A percentile compares a stretch with the other conserved stretches of the same genome.
These are phyloP conservation scores for Brassica cretica DNA, from an alignment of 345 rosid species.

Conservation along the genomic window DNA sequence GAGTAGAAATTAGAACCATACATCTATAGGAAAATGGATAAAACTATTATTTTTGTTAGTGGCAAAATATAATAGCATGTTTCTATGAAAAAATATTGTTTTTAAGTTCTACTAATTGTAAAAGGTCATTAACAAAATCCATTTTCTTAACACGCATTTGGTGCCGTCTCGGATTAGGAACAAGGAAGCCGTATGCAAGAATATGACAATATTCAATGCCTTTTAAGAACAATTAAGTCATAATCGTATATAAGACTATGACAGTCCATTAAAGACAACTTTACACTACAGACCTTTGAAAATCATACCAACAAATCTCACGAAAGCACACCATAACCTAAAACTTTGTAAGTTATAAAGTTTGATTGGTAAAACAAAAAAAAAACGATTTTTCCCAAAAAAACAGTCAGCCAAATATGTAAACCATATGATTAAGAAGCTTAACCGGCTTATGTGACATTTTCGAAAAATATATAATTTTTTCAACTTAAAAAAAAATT, in stretches of 20 bases:
- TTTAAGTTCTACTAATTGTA: not conserved
- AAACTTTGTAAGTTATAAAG: not conserved
- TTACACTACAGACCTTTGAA: slow-evolving; percentile 18
- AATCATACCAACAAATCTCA: slow-evolving; percentile 27
- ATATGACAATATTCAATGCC: slow-evolving; percentile 24
- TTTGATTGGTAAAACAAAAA: not conserved
- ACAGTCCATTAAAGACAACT: slow-evolving; percentile 15
- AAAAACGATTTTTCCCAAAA: not conserved
- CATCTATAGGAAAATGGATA: not conserved
- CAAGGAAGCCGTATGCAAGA: slow-evolving; percentile 22
- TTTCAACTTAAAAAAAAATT: too few species aligned
- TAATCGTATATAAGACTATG: slow-evolving; percentile 16
- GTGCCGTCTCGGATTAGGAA: slow-evolving; percentile 21
- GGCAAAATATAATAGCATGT: not conserved
- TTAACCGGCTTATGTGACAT: not conserved
- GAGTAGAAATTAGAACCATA: not conserved
- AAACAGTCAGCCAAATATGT: not conserved
- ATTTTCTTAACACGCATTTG: slow-evolving; percentile 20
- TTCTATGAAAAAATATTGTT: not conserved
- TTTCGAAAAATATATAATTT: not conserved
- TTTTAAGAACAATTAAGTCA: slow-evolving; percentile 28
- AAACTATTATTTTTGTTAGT: not conserved
- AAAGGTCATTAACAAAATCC: not conserved
- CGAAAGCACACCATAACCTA: slow-evolving; percentile 23
- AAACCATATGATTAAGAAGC: not conserved